A percentile compares a stretch with the other conserved stretches of the same genome.
Conservation (phyloP, 331 rosid genomes). For the Malus hybrid region DNA sequence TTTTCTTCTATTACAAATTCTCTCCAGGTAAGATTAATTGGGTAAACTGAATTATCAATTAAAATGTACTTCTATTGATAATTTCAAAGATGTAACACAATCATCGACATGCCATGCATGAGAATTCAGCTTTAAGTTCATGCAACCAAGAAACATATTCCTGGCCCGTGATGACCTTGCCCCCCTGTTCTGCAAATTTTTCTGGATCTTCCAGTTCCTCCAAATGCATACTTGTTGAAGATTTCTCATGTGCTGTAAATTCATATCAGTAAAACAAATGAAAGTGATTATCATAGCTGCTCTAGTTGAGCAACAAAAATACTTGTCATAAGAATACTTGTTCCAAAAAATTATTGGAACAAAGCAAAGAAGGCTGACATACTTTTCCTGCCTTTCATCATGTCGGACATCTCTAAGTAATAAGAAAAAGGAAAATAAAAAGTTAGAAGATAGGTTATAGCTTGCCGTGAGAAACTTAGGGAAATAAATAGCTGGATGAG, state of each 20-base stretch:
- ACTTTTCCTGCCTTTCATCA: conserved; percentile 72
- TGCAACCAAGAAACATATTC: conserved; percentile 75
- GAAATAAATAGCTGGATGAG: background rate
- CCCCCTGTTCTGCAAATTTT: conserved; percentile 54
- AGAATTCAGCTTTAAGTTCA: conserved; percentile 84
- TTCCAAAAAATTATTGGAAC: background rate
- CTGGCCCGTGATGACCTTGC: conserved; percentile 66
- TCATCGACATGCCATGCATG: conserved; percentile 78
- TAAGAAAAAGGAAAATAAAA: background rate
- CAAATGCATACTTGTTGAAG: conserved; percentile 61
- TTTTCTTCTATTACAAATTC: background rate
- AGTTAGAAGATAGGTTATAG: background rate
- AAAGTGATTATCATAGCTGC: conserved; percentile 9
- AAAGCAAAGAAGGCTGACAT: conserved; percentile 21
- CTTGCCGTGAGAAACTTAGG: background rate
- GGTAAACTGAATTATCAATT: background rate
- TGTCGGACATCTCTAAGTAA: conserved; percentile 63
- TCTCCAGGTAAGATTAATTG: background rate
- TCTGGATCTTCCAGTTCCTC: conserved; percentile 80
- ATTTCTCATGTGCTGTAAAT: conserved; percentile 60
- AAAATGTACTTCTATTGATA: conserved; percentile 62
- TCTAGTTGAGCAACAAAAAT: background rate
- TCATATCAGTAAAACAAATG: conserved; percentile 11
- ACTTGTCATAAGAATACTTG: background rate
- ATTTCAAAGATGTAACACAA: conserved; percentile 69